phyloP scores from a whole-genome alignment of 2,329 filamentous ascomycete genomes.

The Colletotrichum shisoi region DNA sequence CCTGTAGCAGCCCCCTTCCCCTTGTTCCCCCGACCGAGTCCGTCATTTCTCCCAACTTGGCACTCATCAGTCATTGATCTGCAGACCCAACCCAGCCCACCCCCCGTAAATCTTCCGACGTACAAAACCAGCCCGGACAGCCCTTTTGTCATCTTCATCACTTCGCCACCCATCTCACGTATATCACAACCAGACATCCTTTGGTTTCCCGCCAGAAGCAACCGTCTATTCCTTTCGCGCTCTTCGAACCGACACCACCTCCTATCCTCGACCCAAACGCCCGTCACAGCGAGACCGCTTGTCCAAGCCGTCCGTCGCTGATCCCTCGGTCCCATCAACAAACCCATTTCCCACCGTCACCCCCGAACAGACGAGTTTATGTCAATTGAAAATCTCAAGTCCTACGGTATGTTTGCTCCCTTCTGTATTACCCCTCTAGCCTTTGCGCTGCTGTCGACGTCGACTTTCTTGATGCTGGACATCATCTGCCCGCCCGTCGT shows the following conservation, averaged over 20 bases:
- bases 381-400: constrained; percentile 99
- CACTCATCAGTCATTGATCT: constrained; percentile 35
- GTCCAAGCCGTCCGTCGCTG: constrained; percentile 61
- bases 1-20: constrained; percentile 10
- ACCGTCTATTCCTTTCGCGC: not conserved
- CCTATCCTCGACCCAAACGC: not conserved
- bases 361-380: constrained; percentile 85
- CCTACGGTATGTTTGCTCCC: constrained; percentile 74
- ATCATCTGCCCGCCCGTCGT: not conserved
- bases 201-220: constrained; percentile 9
- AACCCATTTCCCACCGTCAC: constrained; percentile 64
- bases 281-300: constrained; percentile 56
- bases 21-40: constrained; percentile 23
- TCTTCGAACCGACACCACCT: not conserved
- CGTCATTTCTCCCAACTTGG: constrained; percentile 36
- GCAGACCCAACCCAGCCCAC: constrained; percentile 33
- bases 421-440: not conserved
- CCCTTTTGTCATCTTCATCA: constrained; percentile 40
- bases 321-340: constrained; percentile 50
- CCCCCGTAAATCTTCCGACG: constrained; percentile 39
- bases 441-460: no score
- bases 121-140: constrained; percentile 25
- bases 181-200: constrained; percentile 26
- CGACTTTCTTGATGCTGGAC: no score
- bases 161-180: constrained; percentile 34